Base-by-base conservation (phyloP, 345 rosid species). In the Eucalyptus shirleyi region DNA sequence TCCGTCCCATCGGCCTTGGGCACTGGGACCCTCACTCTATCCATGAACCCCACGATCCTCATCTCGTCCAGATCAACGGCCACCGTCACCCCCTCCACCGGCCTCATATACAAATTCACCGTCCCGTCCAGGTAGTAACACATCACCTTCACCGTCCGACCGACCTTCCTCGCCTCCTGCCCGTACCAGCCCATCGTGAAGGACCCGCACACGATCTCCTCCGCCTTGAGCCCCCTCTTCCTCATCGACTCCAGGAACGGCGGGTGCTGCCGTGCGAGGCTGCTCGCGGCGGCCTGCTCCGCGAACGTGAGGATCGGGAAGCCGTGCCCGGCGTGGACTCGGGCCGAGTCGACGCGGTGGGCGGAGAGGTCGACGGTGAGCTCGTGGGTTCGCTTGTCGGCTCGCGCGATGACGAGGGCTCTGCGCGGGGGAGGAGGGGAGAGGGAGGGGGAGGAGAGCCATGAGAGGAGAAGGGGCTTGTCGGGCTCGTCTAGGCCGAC, bases 101-200 rank as follows among this genome's bases (percentile, higher is more conserved):
- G 91, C 72, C 91, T 88, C 91, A 90, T 90, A 28, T 87, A 90
- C 49, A 87, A 37, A 65, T 90, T 90, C 87, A 87, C 91, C 56
- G 91, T 90, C 24, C 89, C 91, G 34, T 90, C 89, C 87, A 77
- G 23, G 59, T 51, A 90, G n/a, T 80, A 90, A 13, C 89, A 90
- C 91, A 87, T 87, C 45, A 87, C 87, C 86, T 80, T 90, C 30
- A 90, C 89, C 51, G 9, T 59, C 89, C 91, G 50, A 2, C 62
- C 67, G 49, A 40, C 60, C 56, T 87, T 26, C 77, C 44, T 47
- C 40, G n/a, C 55, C 51, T 34, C 40, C 72, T 24, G 55, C 34
- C 98, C 98, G 44, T 93, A 95, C 98, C 98, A 97, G 32, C 99
- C 99, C 6, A 95, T 92, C 6, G 97, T 94, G 88, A 96, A 92